These are phyloP conservation scores for Coemansia nantahalensis DNA, from an alignment of 192 early-diverging fungal genomes.

Conservation along the genomic window DNA sequence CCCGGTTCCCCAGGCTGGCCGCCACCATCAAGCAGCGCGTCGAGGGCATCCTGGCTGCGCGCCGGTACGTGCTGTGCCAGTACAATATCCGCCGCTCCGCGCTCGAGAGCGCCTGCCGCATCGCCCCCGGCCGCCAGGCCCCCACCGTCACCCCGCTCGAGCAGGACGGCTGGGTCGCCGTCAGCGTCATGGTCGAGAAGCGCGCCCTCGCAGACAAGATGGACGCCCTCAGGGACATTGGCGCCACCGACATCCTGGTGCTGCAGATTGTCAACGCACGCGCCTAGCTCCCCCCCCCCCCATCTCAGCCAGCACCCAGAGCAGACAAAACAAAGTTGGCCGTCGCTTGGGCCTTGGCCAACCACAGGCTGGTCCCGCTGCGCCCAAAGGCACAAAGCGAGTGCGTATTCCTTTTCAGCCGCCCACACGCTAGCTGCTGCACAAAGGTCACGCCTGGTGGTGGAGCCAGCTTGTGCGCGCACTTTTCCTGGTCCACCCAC, in stretches of 20 bases:
- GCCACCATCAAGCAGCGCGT: slow-evolving; percentile 80
- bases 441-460: too few relatives aligned
- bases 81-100: slow-evolving; percentile 80
- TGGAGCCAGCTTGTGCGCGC: too few relatives aligned
- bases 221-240: slow-evolving; percentile 82
- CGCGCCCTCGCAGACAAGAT: slow-evolving; percentile 77
- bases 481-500: too few relatives aligned
- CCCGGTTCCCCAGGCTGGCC: slow-evolving; percentile 71
- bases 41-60: slow-evolving; percentile 86
- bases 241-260: slow-evolving; percentile 90
- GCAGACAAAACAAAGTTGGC: too few relatives aligned
- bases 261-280: slow-evolving; percentile 75
- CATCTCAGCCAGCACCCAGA: too few relatives aligned
- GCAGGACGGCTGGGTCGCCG: slow-evolving; percentile 83
- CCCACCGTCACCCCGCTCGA: slow-evolving; percentile 87
- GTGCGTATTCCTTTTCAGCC: too few relatives aligned
- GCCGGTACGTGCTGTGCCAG: slow-evolving; percentile 82
- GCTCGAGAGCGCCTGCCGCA: slow-evolving; percentile 62
- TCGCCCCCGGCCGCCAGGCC: slow-evolving; percentile 93
- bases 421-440: too few relatives aligned
- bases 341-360: too few relatives aligned
- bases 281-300: too few relatives aligned
- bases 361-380: too few relatives aligned
- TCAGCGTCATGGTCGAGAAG: slow-evolving; percentile 88
- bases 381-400: too few relatives aligned